A percentile compares a stretch with the other conserved stretches of the same genome.
Conservation (phyloP, 1,284 basidiomycete genomes). For the Microbotryum violaceum region DNA sequence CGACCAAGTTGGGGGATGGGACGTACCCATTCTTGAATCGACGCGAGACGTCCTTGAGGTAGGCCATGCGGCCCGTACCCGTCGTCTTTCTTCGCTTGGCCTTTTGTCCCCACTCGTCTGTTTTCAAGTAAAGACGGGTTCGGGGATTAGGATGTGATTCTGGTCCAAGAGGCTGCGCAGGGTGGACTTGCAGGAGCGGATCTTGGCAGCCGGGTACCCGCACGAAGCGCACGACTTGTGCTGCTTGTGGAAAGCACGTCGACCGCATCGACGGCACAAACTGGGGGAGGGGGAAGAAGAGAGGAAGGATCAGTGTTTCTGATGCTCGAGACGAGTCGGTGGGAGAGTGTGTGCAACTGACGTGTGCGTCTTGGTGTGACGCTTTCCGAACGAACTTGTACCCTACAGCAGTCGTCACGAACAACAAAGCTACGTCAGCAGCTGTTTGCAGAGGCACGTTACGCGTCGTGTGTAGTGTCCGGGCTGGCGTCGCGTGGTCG, state of each 20-base stretch:
- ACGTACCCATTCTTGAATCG: slow-evolving; percentile 90
- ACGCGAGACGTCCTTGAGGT: slow-evolving; percentile 84
- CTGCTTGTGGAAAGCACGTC: slow-evolving; percentile 90
- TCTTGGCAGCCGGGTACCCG: slow-evolving; percentile 91
- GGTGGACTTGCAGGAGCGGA: slow-evolving; percentile 60
- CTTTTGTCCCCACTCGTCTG: slow-evolving; percentile 90
- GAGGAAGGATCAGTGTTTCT: neutral
- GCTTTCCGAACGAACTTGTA: slow-evolving; percentile 58
- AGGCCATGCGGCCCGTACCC: slow-evolving; percentile 90
- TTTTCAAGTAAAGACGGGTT: neutral
- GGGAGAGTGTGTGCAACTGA: slow-evolving; percentile 24
- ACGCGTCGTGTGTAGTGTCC: too few species aligned
- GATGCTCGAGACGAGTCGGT: neutral
- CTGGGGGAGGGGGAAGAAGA: neutral
- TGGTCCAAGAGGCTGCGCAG: neutral
- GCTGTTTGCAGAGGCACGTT: too few species aligned
- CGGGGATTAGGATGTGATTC: too few species aligned
- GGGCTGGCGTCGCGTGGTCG: neutral
- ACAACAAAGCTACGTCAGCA: too few species aligned
- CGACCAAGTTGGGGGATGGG: slow-evolving; percentile 20
- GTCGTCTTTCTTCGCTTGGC: slow-evolving; percentile 91
- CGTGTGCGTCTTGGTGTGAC: slow-evolving; percentile 97
- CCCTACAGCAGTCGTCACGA: slow-evolving; percentile 12
- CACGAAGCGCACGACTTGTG: slow-evolving; percentile 95
- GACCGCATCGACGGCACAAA: slow-evolving; percentile 85